Base-by-base conservation (phyloP, 2,329 filamentous ascomycete genomes). In the Epichloe hybrida region DNA sequence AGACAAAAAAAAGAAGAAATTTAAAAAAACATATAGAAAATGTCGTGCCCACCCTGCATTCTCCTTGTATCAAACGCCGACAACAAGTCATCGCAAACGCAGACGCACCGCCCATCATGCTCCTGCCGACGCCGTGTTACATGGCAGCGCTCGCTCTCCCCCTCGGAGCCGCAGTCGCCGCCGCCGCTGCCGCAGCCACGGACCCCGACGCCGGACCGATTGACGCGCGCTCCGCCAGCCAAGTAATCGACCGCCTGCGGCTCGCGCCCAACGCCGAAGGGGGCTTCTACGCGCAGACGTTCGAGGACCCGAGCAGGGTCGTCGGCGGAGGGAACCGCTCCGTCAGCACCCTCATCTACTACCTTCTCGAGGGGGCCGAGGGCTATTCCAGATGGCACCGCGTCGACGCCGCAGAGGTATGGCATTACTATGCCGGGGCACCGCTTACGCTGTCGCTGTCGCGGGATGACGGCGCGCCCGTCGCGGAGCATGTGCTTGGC, bases 341-440 rank as follows among this genome's bases (percentile, higher is more conserved):
- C 2, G 51, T 63, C 52, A 73, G 71, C 61, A 76, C 74, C 1
- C 66, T 66, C 46, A 77, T 76, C 56, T 77, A 76, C 62, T 77
- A 77, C 56, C 66, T 77, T 0, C 68, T 77, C 4, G 68, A 75
- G 48, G 69, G 69, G 27, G 50, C 59, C 5, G 61, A 55, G 0
- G 68, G 70, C 0, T 54, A 65, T 23, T 77, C 74, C 2, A 57
- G 66, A 50, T 77, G 73, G 74, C 74, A 77, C 60, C 70, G 70
- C 50, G 49, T 62, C 9, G 71, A 75, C 50, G 69, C 70, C 3
- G 69, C 62, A 23, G 72, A 77, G 58, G 61, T 74, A 6, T 77
- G 75, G 75, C 75, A 78, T 57, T 69, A 72, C 61, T 77, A 77
- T 49, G 74, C 71, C 6, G 75, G 75, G 7, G 72, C 74, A 4